Percentiles rank a stretch among this genome's conserved stretches.
Conservation (phyloP, 139 green algal genomes). For the Asterochloris erici region DNA sequence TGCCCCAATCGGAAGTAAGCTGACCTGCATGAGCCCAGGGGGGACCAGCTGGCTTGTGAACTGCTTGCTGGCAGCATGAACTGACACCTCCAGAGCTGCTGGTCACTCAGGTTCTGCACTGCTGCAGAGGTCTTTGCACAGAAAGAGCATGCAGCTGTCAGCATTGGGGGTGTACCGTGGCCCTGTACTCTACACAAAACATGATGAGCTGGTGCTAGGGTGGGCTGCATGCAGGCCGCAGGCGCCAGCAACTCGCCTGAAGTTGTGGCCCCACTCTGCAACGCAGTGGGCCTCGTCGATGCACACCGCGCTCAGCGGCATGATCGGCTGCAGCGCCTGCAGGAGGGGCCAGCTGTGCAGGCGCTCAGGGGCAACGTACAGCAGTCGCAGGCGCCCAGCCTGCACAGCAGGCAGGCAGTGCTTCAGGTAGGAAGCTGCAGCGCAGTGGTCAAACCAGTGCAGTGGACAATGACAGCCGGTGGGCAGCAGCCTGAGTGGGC, state of each 20-base stretch:
- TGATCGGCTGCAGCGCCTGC: constrained; percentile 43
- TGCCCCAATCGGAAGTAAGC: constrained; percentile 50
- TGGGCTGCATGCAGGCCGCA: neutral
- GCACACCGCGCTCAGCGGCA: constrained; percentile 56
- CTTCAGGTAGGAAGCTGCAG: no score
- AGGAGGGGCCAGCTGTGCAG: constrained; percentile 68
- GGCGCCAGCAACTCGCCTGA: constrained; percentile 49
- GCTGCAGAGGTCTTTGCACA: no score
- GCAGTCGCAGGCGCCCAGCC: constrained; percentile 54
- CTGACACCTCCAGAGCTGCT: neutral
- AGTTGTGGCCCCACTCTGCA: constrained; percentile 95
- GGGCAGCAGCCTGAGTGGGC: neutral
- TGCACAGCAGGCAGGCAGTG: neutral
- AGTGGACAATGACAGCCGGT: neutral
- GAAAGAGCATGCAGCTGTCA: no score
- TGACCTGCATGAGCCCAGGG: constrained; percentile 12
- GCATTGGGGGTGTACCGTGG: no score
- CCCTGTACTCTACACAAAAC: no score
- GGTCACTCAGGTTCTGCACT: neutral
- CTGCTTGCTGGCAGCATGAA: neutral
- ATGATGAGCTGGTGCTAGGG: no score
- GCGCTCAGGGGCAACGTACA: constrained; percentile 91
- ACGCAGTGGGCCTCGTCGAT: constrained; percentile 93
- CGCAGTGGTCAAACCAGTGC: neutral
- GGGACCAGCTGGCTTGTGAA: neutral